Evolutionary conservation across 495 filamentous ascomycete species (phyloP).

Genomic region (Pseudomonodictys pantanalensis): DNA sequence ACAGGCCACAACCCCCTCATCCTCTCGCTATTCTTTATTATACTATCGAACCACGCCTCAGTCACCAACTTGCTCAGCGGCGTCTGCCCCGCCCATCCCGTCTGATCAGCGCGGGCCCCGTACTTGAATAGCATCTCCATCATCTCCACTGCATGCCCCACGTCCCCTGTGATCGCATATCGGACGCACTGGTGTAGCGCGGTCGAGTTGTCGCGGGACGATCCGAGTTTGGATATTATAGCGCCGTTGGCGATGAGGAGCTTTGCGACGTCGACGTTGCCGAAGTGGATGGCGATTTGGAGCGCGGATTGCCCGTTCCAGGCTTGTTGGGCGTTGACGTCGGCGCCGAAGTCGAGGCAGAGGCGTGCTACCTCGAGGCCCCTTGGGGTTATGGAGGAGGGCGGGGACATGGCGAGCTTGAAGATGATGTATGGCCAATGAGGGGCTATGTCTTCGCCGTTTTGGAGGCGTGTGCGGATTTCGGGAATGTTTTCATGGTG

Average conservation of each 20-base stretch:
- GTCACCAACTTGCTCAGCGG: constrained; percentile 11
- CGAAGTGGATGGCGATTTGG: constrained; percentile 21
- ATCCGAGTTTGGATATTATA: constrained; percentile 1
- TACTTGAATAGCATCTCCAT: constrained; percentile 14
- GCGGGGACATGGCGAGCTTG: constrained; percentile 17
- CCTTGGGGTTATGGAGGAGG: neutral
- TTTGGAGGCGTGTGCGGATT: constrained; percentile 11
- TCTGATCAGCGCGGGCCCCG: constrained; percentile 17
- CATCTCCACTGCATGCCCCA: constrained; percentile 7
- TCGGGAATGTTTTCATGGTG: constrained; percentile 6
- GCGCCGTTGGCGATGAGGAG: constrained; percentile 17
- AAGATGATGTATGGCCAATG: constrained; percentile 26
- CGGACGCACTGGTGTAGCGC: constrained; percentile 25
- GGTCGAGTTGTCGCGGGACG: constrained; percentile 1
- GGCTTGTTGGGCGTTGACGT: constrained; percentile 16
- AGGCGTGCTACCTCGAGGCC: constrained; percentile 16
- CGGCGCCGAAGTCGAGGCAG: constrained; percentile 20
- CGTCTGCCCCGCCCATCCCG: constrained; percentile 3
- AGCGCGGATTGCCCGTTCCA: constrained; percentile 26
- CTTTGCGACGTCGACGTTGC: constrained; percentile 20
- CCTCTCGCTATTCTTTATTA: neutral
- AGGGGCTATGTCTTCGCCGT: constrained; percentile 20
- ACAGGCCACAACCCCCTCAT: constrained; percentile 11
- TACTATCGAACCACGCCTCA: constrained; percentile 21
- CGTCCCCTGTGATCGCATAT: constrained; percentile 10